These are phyloP conservation scores for Papiliotrema flavescens DNA, from an alignment of 1,284 basidiomycete species.

Conservation along the genomic window DNA sequence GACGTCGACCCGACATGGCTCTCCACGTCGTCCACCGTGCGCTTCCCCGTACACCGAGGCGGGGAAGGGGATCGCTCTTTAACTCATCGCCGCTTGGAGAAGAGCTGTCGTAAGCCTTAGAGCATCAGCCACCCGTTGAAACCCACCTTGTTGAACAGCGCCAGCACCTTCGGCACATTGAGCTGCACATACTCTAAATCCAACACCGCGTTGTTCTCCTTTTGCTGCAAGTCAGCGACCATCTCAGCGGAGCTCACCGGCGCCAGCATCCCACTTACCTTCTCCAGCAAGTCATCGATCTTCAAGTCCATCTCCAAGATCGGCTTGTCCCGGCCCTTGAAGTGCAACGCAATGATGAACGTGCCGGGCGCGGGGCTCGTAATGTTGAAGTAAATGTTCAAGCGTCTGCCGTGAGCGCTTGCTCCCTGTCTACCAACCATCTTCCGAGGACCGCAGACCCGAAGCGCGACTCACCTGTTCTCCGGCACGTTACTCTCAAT, in stretches of 20 bases:
- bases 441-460: neutral
- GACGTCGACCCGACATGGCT: too few species aligned
- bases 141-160: constrained; percentile 85
- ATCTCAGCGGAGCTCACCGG: constrained; percentile 17
- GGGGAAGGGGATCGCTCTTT: too few species aligned
- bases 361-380: constrained; percentile 96
- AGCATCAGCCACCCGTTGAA: neutral
- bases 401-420: constrained; percentile 58
- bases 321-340: constrained; percentile 98
- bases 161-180: constrained; percentile 91
- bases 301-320: constrained; percentile 99
- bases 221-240: constrained; percentile 64
- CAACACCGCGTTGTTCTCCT: constrained; percentile 91
- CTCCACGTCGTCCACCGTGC: too few species aligned
- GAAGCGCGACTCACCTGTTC: constrained; percentile 68
- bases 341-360: constrained; percentile 97
- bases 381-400: constrained; percentile 98
- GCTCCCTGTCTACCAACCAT: neutral
- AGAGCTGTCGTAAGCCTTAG: constrained; percentile 1
- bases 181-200: constrained; percentile 97
- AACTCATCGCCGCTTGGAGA: constrained; percentile 8
- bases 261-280: constrained; percentile 63
- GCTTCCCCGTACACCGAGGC: too few species aligned
- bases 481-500: constrained; percentile 98
- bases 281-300: constrained; percentile 96